A percentile compares a stretch with the other conserved stretches of the same genome.
These are phyloP conservation scores for Globisporangium solare DNA, from an alignment of 352 stramenopile species.

Conservation along the genomic window DNA sequence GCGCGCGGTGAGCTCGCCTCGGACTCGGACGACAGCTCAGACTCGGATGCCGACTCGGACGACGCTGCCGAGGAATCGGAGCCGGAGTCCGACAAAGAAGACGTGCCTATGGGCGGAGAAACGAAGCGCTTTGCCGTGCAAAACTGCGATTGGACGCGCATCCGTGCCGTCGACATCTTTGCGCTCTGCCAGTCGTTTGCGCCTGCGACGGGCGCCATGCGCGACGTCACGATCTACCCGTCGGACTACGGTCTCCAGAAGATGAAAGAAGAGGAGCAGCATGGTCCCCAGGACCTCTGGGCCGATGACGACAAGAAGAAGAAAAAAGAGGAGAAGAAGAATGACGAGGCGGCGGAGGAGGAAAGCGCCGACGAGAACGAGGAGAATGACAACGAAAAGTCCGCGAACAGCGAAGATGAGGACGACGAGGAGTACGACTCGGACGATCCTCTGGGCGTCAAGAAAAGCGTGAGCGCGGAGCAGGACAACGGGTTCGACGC, in stretches of 20 bases:
- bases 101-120: slow-evolving; percentile 78
- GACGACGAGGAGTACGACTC: slow-evolving; percentile 55
- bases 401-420: slow-evolving; percentile 11
- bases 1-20: slow-evolving; percentile 74
- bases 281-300: slow-evolving; percentile 64
- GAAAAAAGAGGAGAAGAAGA: slow-evolving; percentile 24
- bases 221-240: slow-evolving; percentile 93
- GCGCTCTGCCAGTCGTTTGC: slow-evolving; percentile 94
- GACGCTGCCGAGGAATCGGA: slow-evolving; percentile 27
- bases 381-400: slow-evolving; percentile 7
- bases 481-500: slow-evolving; percentile 86
- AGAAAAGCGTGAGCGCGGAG: slow-evolving; percentile 51
- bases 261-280: slow-evolving; percentile 88
- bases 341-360: slow-evolving; percentile 16
- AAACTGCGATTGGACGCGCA: slow-evolving; percentile 96
- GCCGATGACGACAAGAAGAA: slow-evolving; percentile 38
- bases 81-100: slow-evolving; percentile 50
- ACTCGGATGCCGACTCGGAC: slow-evolving; percentile 32
- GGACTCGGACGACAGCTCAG: slow-evolving; percentile 31
- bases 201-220: slow-evolving; percentile 80
- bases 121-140: slow-evolving; percentile 91
- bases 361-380: slow-evolving; percentile 20
- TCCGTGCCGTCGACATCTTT: slow-evolving; percentile 95
- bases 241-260: slow-evolving; percentile 94
- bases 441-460: slow-evolving; percentile 65